Conservation (phyloP, 331 rosid genomes). For the Cucumis variabilis region DNA sequence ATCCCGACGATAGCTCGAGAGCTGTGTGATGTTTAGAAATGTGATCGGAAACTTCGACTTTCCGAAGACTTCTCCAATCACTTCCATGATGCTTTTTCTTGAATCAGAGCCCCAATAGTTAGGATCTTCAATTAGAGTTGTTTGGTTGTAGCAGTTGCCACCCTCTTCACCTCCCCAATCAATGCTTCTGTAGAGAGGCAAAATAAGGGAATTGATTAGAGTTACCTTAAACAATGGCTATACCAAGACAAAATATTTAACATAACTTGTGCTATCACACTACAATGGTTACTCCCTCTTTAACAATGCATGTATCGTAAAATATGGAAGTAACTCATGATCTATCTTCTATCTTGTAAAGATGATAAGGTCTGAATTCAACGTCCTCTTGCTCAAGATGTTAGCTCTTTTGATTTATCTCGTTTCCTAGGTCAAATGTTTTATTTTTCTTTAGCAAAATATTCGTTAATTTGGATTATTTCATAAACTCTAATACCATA, state of each 20-base stretch:
- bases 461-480: too few relatives aligned
- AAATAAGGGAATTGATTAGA: not conserved
- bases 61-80: constrained; percentile 75
- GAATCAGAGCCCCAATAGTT: constrained; percentile 87
- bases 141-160: constrained; percentile 85
- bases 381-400: too few relatives aligned
- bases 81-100: constrained; percentile 69
- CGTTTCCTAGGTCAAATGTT: too few relatives aligned
- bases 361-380: too few relatives aligned
- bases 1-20: constrained; percentile 79
- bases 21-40: constrained; percentile 87
- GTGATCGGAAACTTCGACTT: constrained; percentile 70
- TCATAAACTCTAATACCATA: too few relatives aligned
- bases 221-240: not conserved
- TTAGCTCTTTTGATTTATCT: too few relatives aligned
- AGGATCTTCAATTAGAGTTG: constrained; percentile 68
- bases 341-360: too few relatives aligned
- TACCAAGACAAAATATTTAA: not conserved
- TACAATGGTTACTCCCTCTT: not conserved
- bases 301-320: not conserved
- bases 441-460: too few relatives aligned
- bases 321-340: too few relatives aligned
- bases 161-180: constrained; percentile 84
- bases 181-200: constrained; percentile 54
- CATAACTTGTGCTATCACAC: not conserved